Base-by-base conservation (phyloP, 768 basidiomycete genomes). In the Leucosporidium creatinivorum region DNA sequence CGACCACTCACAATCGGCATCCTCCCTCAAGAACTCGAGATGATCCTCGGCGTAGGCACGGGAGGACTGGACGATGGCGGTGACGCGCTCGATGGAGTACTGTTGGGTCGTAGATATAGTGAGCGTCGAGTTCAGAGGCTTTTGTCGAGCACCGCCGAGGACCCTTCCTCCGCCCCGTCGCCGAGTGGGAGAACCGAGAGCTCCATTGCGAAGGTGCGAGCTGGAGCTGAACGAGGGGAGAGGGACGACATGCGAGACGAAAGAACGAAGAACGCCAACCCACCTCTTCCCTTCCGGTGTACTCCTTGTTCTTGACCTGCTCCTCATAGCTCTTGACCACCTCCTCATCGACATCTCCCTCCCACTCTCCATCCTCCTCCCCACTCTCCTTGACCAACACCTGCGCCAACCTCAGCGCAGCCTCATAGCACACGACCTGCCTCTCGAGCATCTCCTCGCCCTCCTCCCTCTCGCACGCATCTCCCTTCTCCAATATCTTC, bases 1-100 rank as follows among this genome's bases (percentile, higher is more conserved):
- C 0, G 28, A 54, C 64, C 30, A 10, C 33, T 33, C 31, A 67
- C 60, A 67, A 18, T 62, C 66, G 8, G 44, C 30, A 26, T 67
- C 55, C 30, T 31, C 33, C 23, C 66, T 26, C 44, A 67, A 28
- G 26, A 57, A 67, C 28, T 61, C 60, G 30, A 61, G 30, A 49
- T 61, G 61, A 58, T 67, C 66, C 55, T 67, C 66, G 18, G 66
- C 60, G 44, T 67, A 67, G 17, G 60, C 66, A 6, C 61, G 30
- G 10, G 54, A 67, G 0, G 60, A 49, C 17, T 18, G 30, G 3
- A 62, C 66, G 30, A 49, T 67, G 54, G 47, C 60, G 55, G 61
- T 61, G 25, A 67, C 60, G 31, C 61, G 51, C 13, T 58, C 66
- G 17, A 62, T 7, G 21, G 30, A 57, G 60, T 62, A 67, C 44